Evolutionary conservation across 192 early-diverging fungal species (phyloP).

Genomic region (Physocladia obscura): DNA sequence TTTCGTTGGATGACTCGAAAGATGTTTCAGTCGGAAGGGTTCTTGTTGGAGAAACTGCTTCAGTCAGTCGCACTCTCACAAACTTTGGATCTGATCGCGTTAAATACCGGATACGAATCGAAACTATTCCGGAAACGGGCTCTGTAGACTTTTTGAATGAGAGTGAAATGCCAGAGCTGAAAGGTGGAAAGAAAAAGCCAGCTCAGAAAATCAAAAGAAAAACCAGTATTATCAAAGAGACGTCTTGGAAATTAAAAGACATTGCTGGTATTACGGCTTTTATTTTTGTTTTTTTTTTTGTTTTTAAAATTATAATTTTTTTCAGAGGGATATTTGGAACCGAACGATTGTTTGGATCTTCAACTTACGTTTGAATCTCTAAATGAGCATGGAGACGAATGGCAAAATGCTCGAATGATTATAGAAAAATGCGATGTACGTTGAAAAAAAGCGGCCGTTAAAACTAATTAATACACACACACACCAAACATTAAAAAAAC

Average conservation of each 20-base stretch:
- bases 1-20: conserved; percentile 43
- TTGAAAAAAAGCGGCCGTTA: not conserved
- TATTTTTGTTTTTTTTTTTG: too few species aligned
- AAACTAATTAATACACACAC: not conserved
- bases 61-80: conserved; percentile 34
- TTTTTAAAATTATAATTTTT: not conserved
- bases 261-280: conserved; percentile 1
- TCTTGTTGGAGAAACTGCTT: conserved; percentile 46
- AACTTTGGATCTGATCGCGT: conserved; percentile 49
- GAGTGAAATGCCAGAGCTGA: conserved; percentile 16
- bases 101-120: conserved; percentile 48
- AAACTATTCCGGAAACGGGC: conserved; percentile 4
- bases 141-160: not conserved
- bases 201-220: conserved; percentile 15
- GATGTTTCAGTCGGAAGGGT: conserved; percentile 55
- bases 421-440: conserved; percentile 46
- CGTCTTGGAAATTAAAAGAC: conserved; percentile 45
- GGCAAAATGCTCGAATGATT: conserved; percentile 54
- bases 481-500: too few species aligned
- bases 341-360: conserved; percentile 35
- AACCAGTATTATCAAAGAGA: not conserved
- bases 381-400: conserved; percentile 48
- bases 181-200: conserved; percentile 28
- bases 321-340: conserved; percentile 41
- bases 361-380: conserved; percentile 48